phyloP scores from a whole-genome alignment of 768 basidiomycete genomes.

The Hericium coralloides region DNA sequence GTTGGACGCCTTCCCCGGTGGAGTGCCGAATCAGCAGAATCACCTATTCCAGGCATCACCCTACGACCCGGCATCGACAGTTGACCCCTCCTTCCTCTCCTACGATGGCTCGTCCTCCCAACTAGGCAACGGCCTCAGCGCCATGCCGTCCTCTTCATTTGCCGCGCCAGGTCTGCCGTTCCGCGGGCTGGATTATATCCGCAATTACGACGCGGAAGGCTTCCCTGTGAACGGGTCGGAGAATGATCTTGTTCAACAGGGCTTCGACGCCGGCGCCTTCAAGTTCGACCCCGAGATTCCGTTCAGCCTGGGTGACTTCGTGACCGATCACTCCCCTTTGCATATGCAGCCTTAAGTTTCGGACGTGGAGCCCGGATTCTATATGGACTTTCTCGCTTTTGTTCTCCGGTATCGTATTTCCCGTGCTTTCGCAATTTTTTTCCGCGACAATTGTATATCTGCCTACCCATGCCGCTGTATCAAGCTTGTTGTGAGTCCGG shows the following conservation, averaged over 20 bases:
- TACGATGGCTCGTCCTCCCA: slow-evolving; percentile 3
- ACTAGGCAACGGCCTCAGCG: slow-evolving; percentile 22
- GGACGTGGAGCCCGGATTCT: too few relatives aligned
- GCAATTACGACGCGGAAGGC: slow-evolving; percentile 56
- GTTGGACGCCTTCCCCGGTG: slow-evolving; percentile 2
- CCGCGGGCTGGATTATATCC: slow-evolving; percentile 74
- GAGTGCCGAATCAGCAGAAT: not conserved
- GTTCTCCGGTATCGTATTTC: too few relatives aligned
- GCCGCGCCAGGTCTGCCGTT: slow-evolving; percentile 73
- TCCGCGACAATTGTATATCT: too few relatives aligned
- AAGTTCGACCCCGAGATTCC: slow-evolving; percentile 72
- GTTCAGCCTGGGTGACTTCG: slow-evolving; percentile 44
- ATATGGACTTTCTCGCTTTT: too few relatives aligned
- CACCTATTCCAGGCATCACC: not conserved
- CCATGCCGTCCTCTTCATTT: slow-evolving; percentile 50
- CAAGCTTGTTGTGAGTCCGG: too few relatives aligned
- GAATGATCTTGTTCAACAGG: slow-evolving; percentile 40
- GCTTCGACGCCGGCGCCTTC: slow-evolving; percentile 68
- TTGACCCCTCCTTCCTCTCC: slow-evolving; percentile 14
- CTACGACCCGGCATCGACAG: slow-evolving; percentile 9
- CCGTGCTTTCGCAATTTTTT: too few relatives aligned
- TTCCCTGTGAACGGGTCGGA: slow-evolving; percentile 19
- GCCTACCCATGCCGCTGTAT: too few relatives aligned
- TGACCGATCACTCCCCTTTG: not conserved
- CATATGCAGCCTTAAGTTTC: not conserved